Evolutionary conservation across 2,329 filamentous ascomycete species (phyloP).

Genomic region (Monilinia vaccinii-corymbosi): DNA sequence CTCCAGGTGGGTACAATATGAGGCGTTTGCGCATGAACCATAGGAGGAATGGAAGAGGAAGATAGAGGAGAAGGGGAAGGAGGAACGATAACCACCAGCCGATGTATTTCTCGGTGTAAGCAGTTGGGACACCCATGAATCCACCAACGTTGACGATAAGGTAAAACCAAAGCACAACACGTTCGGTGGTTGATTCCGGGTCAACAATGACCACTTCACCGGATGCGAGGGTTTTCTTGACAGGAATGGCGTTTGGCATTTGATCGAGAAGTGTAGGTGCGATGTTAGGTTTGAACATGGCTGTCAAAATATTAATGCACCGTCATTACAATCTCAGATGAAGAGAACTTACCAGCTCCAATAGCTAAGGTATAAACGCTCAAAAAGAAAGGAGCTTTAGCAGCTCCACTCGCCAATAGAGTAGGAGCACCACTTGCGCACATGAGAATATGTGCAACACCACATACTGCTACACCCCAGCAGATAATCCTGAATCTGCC

Average conservation of each 20-base stretch:
- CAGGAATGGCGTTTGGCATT: slow-evolving; percentile 34
- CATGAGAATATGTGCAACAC: slow-evolving; percentile 53
- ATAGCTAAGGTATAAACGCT: slow-evolving; percentile 23
- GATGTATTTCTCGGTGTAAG: slow-evolving; percentile 37
- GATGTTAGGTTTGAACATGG: slow-evolving; percentile 65
- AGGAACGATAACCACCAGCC: slow-evolving; percentile 41
- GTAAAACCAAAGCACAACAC: slow-evolving; percentile 46
- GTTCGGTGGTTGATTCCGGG: slow-evolving; percentile 46
- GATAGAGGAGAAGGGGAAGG: slow-evolving; percentile 50
- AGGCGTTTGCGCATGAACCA: slow-evolving; percentile 34
- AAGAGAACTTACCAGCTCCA: slow-evolving; percentile 30
- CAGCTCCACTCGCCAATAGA: slow-evolving; percentile 49
- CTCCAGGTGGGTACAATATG: slow-evolving; percentile 37
- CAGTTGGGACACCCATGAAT: slow-evolving; percentile 35
- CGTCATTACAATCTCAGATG: slow-evolving; percentile 43
- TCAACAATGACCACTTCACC: slow-evolving; percentile 54
- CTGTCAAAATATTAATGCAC: slow-evolving; percentile 42
- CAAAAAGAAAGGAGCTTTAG: slow-evolving; percentile 40
- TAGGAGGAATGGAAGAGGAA: slow-evolving; percentile 45
- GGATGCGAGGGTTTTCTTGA: slow-evolving; percentile 37
- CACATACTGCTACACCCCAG: slow-evolving; percentile 39
- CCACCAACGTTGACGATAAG: slow-evolving; percentile 61
- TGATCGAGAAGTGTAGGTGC: slow-evolving; percentile 54
- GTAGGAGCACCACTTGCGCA: slow-evolving; percentile 54
- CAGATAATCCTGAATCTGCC: slow-evolving; percentile 57